Conservation (phyloP, 2,329 filamentous ascomycete genomes). For the Ceratocystis albifundus region DNA sequence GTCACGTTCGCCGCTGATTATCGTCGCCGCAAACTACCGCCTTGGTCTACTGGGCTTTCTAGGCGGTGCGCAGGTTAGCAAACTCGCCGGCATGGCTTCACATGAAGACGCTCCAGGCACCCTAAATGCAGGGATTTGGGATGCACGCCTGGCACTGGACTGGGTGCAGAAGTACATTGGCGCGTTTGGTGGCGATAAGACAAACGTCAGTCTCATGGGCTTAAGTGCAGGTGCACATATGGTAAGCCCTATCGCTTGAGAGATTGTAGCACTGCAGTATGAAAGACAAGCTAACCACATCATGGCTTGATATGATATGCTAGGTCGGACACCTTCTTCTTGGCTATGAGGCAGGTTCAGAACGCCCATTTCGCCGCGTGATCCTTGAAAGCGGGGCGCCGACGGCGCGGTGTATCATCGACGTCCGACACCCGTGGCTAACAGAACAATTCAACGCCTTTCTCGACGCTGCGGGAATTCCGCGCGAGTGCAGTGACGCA, state of each 20-base stretch:
- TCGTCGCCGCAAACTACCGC: slow-evolving; percentile 51
- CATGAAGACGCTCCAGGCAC: slow-evolving; percentile 31
- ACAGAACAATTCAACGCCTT: slow-evolving; percentile 46
- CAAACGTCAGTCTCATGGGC: slow-evolving; percentile 50
- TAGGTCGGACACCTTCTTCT: slow-evolving; percentile 59
- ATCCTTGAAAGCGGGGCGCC: slow-evolving; percentile 48
- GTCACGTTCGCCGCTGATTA: slow-evolving; percentile 42
- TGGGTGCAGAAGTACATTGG: slow-evolving; percentile 52
- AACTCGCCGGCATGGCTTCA: slow-evolving; percentile 35
- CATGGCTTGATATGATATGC: not conserved
- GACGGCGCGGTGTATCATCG: slow-evolving; percentile 44
- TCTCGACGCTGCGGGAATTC: not conserved
- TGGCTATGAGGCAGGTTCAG: slow-evolving; percentile 33
- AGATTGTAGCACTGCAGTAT: not conserved
- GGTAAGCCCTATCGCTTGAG: slow-evolving; percentile 29
- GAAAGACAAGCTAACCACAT: slow-evolving; percentile 21
- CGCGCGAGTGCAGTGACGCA: slow-evolving; percentile 25
- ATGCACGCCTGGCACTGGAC: slow-evolving; percentile 46
- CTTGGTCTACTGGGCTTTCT: slow-evolving; percentile 60
- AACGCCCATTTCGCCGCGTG: slow-evolving; percentile 39
- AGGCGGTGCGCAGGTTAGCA: slow-evolving; percentile 39
- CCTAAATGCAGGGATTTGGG: slow-evolving; percentile 53
- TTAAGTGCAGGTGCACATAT: slow-evolving; percentile 52
- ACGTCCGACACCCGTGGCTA: slow-evolving; percentile 45
- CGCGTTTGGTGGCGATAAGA: slow-evolving; percentile 48